These are phyloP conservation scores for Trichoderma sp. DNA, from an alignment of 2,329 filamentous ascomycete species.

Conservation along the genomic window DNA sequence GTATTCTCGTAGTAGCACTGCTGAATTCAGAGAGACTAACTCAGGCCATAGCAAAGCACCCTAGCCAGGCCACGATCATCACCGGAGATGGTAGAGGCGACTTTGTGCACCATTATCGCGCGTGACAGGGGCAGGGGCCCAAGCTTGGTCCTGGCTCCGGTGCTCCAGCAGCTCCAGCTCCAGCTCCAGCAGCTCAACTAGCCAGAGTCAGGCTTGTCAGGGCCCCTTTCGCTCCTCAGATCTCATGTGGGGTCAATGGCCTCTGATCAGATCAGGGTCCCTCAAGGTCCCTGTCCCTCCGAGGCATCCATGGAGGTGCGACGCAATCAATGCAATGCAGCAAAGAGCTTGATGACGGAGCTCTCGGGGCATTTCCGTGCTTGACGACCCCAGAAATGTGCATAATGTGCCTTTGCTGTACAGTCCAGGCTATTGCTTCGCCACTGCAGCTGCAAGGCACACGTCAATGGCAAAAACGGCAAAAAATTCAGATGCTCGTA, in stretches of 20 bases:
- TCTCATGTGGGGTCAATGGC: conserved; percentile 2
- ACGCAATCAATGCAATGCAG: background rate
- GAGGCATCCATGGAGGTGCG: background rate
- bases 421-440: background rate
- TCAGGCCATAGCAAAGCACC: background rate
- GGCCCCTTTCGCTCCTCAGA: background rate
- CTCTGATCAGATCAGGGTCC: conserved; percentile 6
- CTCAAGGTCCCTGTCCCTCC: background rate
- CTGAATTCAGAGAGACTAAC: too few species aligned
- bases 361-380: background rate
- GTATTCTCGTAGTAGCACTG: too few species aligned
- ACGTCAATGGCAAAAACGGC: background rate
- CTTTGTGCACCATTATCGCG: background rate
- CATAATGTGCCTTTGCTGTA: background rate
- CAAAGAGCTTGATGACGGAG: background rate
- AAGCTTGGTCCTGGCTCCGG: background rate
- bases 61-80: background rate
- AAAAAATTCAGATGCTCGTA: background rate
- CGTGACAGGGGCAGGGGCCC: background rate
- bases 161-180: background rate
- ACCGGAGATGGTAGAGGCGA: background rate
- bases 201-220: background rate
- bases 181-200: background rate
- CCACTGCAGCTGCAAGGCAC: background rate
- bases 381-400: background rate